Percentiles rank a stretch among this genome's conserved stretches.
phyloP scores from a whole-genome alignment of 177 flowering plant species.

The Vitis hybrid region DNA sequence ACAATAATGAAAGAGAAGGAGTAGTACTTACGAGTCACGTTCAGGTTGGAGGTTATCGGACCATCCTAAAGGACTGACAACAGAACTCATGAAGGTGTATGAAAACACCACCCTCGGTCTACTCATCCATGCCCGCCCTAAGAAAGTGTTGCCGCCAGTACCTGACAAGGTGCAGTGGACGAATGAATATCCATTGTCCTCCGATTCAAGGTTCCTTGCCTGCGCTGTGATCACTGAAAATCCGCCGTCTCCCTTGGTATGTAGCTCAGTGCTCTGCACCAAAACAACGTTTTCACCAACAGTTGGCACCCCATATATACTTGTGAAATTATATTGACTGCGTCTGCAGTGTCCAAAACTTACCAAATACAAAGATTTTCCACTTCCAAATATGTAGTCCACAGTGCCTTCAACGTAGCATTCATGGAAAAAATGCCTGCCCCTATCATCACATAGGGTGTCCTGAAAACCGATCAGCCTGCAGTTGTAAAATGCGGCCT shows the following conservation, averaged over 20 bases:
- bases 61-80: conserved; percentile 26
- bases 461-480: no score
- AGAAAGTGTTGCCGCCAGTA: conserved; percentile 6
- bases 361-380: no score
- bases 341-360: no score
- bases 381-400: no score
- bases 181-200: conserved; percentile 30
- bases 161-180: conserved; percentile 31
- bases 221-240: conserved; percentile 46
- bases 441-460: no score
- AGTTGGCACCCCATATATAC: no score
- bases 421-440: no score
- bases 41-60: conserved; percentile 17
- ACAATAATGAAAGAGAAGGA: not conserved
- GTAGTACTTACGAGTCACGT: conserved; percentile 16
- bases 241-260: conserved; percentile 20
- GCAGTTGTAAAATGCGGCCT: no score
- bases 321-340: no score
- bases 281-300: no score
- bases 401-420: no score
- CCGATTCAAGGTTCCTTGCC: conserved; percentile 16
- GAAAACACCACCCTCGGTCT: conserved; percentile 23
- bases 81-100: conserved; percentile 17
- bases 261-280: conserved; percentile 26
- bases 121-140: conserved; percentile 38